Evolutionary conservation across 2,329 filamentous ascomycete species (phyloP).

Genomic region (Myriosclerotinia duriaeana): DNA sequence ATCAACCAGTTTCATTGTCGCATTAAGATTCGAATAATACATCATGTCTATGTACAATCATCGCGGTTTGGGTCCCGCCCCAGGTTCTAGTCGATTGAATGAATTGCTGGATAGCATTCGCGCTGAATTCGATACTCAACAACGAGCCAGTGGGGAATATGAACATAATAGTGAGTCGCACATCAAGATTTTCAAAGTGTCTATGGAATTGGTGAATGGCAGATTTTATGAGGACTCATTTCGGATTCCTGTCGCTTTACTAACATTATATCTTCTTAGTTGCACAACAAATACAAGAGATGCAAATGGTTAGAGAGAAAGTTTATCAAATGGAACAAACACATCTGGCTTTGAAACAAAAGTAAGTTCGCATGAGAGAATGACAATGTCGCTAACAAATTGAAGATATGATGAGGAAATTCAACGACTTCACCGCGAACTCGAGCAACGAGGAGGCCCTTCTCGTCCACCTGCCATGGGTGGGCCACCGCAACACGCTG

Average conservation of each 20-base stretch:
- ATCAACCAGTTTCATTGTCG: not conserved
- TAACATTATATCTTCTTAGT: slow-evolving; percentile 56
- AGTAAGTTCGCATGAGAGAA: slow-evolving; percentile 57
- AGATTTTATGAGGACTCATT: not conserved
- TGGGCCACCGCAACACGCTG: slow-evolving; percentile 72
- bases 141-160: slow-evolving; percentile 78
- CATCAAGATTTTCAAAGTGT: not conserved
- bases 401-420: slow-evolving; percentile 92
- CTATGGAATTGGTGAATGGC: not conserved
- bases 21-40: not conserved
- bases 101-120: slow-evolving; percentile 91
- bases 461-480: slow-evolving; percentile 67
- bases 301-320: slow-evolving; percentile 90
- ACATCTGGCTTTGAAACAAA: slow-evolving; percentile 84
- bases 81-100: slow-evolving; percentile 68
- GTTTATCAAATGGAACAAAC: slow-evolving; percentile 90
- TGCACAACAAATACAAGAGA: slow-evolving; percentile 86
- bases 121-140: slow-evolving; percentile 84
- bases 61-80: slow-evolving; percentile 74
- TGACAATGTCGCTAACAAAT: slow-evolving; percentile 22
- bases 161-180: slow-evolving; percentile 84
- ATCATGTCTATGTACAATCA: slow-evolving; percentile 84
- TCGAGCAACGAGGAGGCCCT: slow-evolving; percentile 69
- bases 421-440: slow-evolving; percentile 78
- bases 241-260: not conserved